phyloP scores from a whole-genome alignment of 495 filamentous ascomycete genomes.

The Talaromyces borbonicus region DNA sequence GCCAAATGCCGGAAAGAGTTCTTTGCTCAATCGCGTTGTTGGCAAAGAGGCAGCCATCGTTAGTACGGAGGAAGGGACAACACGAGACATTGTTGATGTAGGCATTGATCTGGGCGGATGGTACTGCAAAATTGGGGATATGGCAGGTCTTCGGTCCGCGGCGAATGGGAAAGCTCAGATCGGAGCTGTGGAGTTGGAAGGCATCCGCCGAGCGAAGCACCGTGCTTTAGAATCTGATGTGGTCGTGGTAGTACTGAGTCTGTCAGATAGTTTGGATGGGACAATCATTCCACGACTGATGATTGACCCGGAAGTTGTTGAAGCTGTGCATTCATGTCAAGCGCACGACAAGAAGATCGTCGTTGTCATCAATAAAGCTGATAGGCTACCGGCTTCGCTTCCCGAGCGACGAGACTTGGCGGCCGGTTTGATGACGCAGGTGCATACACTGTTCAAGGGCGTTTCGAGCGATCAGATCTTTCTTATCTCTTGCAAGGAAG shows the following conservation, averaged over 20 bases:
- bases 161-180: slow-evolving; percentile 23
- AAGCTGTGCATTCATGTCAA: slow-evolving; percentile 45
- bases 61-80: slow-evolving; percentile 83
- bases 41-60: slow-evolving; percentile 93
- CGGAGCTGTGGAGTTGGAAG: slow-evolving; percentile 77
- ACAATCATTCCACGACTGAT: slow-evolving; percentile 18
- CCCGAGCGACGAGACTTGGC: slow-evolving; percentile 9
- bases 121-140: slow-evolving; percentile 82
- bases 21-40: slow-evolving; percentile 82
- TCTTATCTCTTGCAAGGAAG: slow-evolving; percentile 59
- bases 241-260: slow-evolving; percentile 66
- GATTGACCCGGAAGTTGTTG: slow-evolving; percentile 49
- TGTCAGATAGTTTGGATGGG: slow-evolving; percentile 40
- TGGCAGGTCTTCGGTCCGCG: slow-evolving; percentile 64
- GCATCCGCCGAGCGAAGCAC: slow-evolving; percentile 75
- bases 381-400: slow-evolving; percentile 35
- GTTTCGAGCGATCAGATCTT: slow-evolving; percentile 40
- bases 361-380: slow-evolving; percentile 76
- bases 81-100: slow-evolving; percentile 86
- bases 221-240: slow-evolving; percentile 79
- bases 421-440: slow-evolving; percentile 10
- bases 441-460: slow-evolving; percentile 23
- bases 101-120: slow-evolving; percentile 85
- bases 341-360: slow-evolving; percentile 50
- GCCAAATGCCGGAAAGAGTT: slow-evolving; percentile 94